Conservation (phyloP, 169 alveolate species). For the Cryptosporidium ubiquitum region DNA sequence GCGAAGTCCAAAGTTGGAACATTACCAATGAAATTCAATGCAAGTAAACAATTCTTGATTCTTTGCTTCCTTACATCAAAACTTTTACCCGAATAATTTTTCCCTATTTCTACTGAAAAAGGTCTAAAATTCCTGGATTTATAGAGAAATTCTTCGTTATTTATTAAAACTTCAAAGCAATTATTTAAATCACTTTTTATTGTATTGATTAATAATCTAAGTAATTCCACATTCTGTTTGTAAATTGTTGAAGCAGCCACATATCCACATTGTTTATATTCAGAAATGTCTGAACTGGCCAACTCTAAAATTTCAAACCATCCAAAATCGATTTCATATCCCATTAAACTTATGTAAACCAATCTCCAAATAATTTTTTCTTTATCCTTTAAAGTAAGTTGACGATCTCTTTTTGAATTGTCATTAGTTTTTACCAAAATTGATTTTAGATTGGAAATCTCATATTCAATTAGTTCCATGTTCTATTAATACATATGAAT, state of each 20-base stretch:
- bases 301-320: slow-evolving; percentile 50
- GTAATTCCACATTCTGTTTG: slow-evolving; percentile 11
- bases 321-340: slow-evolving; percentile 53
- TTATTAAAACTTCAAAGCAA: slow-evolving; percentile 9
- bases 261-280: slow-evolving; percentile 48
- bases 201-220: slow-evolving; percentile 58
- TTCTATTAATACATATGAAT: neutral
- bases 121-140: neutral
- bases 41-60: slow-evolving; percentile 17
- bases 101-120: neutral
- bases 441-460: slow-evolving; percentile 12
- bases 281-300: slow-evolving; percentile 14
- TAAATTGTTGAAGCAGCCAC: slow-evolving; percentile 52
- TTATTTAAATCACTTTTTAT: slow-evolving; percentile 48
- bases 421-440: neutral
- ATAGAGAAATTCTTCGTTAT: neutral
- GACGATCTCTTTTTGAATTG: neutral
- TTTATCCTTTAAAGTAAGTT: slow-evolving; percentile 34
- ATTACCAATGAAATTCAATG: slow-evolving; percentile 56
- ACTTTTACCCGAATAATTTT: neutral
- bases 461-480: slow-evolving; percentile 30
- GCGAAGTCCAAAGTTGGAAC: slow-evolving; percentile 48
- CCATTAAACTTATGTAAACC: slow-evolving; percentile 16
- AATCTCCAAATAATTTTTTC: slow-evolving; percentile 52
- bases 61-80: neutral